Evolutionary conservation across 169 alveolate species (phyloP), one percentile per base, ranked within the genome.

Genomic region (Plasmodium coatneyi): DNA sequence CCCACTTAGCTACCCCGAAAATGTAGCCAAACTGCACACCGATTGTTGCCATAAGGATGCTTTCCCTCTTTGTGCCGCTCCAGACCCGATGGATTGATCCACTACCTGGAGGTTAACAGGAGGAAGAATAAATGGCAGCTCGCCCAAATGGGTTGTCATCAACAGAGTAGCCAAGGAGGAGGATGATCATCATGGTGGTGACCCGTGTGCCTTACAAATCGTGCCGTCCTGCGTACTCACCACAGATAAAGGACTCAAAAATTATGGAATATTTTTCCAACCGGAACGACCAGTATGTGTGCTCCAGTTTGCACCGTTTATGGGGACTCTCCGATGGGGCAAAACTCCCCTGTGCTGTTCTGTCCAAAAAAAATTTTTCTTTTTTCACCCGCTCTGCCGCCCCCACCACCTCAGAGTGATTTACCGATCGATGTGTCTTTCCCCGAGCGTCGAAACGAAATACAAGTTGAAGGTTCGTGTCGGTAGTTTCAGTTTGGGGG

Each of bases 241-340:
- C 41, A 28, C 94, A 89, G 94, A 89, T 89, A 79, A 89, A 78
- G 25, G 82, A 60, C 34, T 79, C 71, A 60, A 89, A 89, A 89
- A 5, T 89, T 39, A 79, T 89, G 82, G 94, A 89, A 78, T 89
- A 89, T 79, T 89, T 78, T 56, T 60, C 72, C n/a, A 89, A 79
- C 25, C 72, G 94, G 56, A 89, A 41, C 34, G 94, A 89, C 41
- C 70, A 89, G 94, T 89, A 84, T 14, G 43, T 43, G 52, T 5
- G 28, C 34, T 22, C 1, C 76, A 6, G n/a, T 19, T 19, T 6
- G 36, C 36, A 22, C 22, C 76, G 2, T 66, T 28, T 66, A 49
- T 49, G 60, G 60, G 22, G 54, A 12, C 54, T 10, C 16, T 43
- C 54, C 54, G 54, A 10, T 12, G 54, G 54, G 54, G 54, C 2